Base-by-base conservation (phyloP, 1,139 yeast genomes). In the Zygosaccharomyces pseudobailii region DNA sequence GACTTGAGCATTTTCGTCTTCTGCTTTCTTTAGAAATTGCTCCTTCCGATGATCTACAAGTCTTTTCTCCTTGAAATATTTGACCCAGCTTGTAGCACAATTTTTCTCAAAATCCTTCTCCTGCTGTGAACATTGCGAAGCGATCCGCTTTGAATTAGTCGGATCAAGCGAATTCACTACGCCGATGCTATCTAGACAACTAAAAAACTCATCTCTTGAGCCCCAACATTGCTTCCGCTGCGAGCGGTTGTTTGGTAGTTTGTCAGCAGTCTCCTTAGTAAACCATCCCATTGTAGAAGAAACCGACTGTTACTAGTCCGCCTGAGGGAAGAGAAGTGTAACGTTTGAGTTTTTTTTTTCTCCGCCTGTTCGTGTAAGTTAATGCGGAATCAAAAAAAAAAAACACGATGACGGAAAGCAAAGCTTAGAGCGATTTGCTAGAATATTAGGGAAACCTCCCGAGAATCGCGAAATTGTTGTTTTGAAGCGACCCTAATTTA, bases 51-150 rank as follows among this genome's bases (percentile, higher is more conserved):
- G 65, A 50, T 81, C 86, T 45, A 74, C 76, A 5, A 78, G 78
- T 51, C 87, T 72, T 59, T 81, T 82, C 63, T 81, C 83, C 58
- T 82, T 81, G 68, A 83, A 83, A 61, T 83, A 82, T 42, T 76
- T 74, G 28, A 79, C 81, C 89, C 89, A 83, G 47, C 82, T 75
- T 24, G 73, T 72, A n/a, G 80, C 79, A 61, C 89, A 83, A 54
- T 77, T 75, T 13, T 68, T 58, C 40, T 78, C 75, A 50, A 79
- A 82, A 36, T 67, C 68, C n/a, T 58, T 50, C 51, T 74, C 75
- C 59, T 78, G 73, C 1, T 52, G 40, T 0, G 70, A 63, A 61
- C 89, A 83, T 41, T 69, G 61, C 20, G 57, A 53, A 40, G 66
- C 63, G 31, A 75, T 61, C 37, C 56, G 55, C 2, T 52, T 52